phyloP scores from a whole-genome alignment of 2,329 filamentous ascomycete genomes.

The Colletotrichum magnum region DNA sequence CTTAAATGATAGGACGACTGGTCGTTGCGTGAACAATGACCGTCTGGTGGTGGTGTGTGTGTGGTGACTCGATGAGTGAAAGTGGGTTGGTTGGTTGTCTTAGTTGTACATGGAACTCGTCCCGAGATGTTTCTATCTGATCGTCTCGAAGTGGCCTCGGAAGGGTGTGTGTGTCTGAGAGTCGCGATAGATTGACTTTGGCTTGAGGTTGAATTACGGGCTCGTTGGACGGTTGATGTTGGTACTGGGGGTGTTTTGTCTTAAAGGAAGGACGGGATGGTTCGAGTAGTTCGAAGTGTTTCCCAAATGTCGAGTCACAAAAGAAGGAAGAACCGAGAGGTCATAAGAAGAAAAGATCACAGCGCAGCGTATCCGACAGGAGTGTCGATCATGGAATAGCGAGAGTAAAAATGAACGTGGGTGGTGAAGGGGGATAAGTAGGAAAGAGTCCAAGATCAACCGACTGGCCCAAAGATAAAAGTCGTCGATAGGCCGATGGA shows the following conservation, averaged over 20 bases:
- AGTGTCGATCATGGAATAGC: conserved; percentile 64
- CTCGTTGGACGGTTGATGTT: conserved; percentile 35
- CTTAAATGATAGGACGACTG: conserved; percentile 62
- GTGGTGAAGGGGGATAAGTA: conserved; percentile 68
- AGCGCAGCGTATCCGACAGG: conserved; percentile 58
- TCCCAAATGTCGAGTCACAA: conserved; percentile 62
- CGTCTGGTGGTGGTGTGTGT: conserved; percentile 26
- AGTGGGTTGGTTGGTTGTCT: conserved; percentile 33
- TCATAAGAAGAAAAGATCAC: conserved; percentile 63
- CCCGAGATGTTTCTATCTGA: conserved; percentile 39
- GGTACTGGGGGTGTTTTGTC: conserved; percentile 43
- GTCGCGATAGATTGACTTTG: conserved; percentile 46
- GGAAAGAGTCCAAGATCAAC: conserved; percentile 58
- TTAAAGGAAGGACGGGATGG: conserved; percentile 62
- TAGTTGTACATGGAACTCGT: conserved; percentile 53
- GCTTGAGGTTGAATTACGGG: conserved; percentile 49
- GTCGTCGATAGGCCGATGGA: conserved; percentile 51
- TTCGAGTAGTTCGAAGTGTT: conserved; percentile 51
- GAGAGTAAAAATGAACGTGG: conserved; percentile 52
- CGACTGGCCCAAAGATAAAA: conserved; percentile 53
- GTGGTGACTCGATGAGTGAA: conserved; percentile 40
- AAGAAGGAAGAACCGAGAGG: conserved; percentile 66
- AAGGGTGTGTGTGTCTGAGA: conserved; percentile 43
- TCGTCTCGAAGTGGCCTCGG: conserved; percentile 35
- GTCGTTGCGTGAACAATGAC: conserved; percentile 46